Base-by-base conservation (phyloP, 805 yeast species). In the Blastobotrys muscicola region DNA sequence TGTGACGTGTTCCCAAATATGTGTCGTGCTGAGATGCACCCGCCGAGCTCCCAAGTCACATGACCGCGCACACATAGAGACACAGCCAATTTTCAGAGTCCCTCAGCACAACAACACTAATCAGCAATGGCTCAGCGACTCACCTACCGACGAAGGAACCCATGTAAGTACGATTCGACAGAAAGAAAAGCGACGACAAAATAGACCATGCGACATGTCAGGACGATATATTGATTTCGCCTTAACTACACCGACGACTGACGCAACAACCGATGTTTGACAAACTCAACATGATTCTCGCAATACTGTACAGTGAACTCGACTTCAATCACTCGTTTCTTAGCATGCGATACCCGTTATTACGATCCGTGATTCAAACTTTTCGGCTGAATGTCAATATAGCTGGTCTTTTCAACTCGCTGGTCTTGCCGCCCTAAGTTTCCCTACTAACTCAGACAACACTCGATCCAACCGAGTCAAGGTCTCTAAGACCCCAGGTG, bases 401-500 rank as follows among this genome's bases (percentile, higher is more conserved):
- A 36, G 16, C 23, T 8, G 37, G 29, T 8, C 30, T 10, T 12
- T 7, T 5, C 4, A 4, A n/a, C n/a, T 15, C 8, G 29, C 16
- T 29, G 20, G n/a, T 12, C 38, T 31, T 36, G 8, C 34, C 40
- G 36, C 14, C 12, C 42, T 13, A 16, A 26, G 5, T 16, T 13
- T 38, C 15, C 39, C 49, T 45, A 39, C 45, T 47, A 44, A 35
- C 23, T 36, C 38, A 85, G 94, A 87, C 95, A 92, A 92, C 95
- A 89, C 98, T 82, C 83, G 82, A 75, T 92, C 98, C 64, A 92
- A 92, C 95, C 85, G 84, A 80, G 90, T 92, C 80, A 90, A 85
- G 89, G 94, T 90, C 74, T 95, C 90, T 66, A 92, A 90, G 85
- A 92, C 99, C 75, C 98, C 99, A 74, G 99, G 99, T 81, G 97